These are phyloP conservation scores for Microascus cirrosus DNA, from an alignment of 2,329 filamentous ascomycete genomes.

Conservation along the genomic window DNA sequence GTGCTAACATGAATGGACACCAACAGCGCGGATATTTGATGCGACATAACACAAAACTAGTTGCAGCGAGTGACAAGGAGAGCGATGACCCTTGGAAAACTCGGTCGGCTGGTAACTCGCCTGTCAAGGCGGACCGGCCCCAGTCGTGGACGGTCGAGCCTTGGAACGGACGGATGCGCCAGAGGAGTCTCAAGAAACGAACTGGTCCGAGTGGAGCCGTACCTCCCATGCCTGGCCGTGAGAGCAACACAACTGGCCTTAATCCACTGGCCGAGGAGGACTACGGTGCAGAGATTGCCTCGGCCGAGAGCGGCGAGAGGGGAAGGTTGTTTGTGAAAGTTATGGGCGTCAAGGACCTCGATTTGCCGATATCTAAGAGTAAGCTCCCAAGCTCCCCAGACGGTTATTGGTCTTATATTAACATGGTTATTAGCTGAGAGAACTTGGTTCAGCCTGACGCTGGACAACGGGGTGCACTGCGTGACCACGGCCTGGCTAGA, in stretches of 20 bases:
- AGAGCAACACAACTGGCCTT: conserved; percentile 62
- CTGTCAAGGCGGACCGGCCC: conserved; percentile 65
- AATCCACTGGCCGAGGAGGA: conserved; percentile 62
- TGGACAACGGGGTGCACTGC: conserved; percentile 97
- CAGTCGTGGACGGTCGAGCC: conserved; percentile 96
- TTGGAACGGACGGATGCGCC: conserved; percentile 75
- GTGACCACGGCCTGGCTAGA: conserved; percentile 96
- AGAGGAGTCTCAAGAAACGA: conserved; percentile 50
- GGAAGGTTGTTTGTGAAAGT: conserved; percentile 96
- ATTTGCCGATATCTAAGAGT: conserved; percentile 85
- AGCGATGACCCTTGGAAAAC: conserved; percentile 41
- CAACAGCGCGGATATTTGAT: conserved; percentile 95
- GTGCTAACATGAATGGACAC: conserved; percentile 52
- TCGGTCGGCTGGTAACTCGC: conserved; percentile 56
- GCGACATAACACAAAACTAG: conserved; percentile 96
- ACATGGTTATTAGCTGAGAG: conserved; percentile 40
- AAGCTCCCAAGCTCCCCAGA: conserved; percentile 24
- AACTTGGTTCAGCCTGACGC: conserved; percentile 86
- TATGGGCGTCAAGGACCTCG: conserved; percentile 92
- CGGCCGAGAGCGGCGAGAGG: conserved; percentile 73
- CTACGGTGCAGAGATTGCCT: conserved; percentile 38
- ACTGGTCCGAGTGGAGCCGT: conserved; percentile 41
- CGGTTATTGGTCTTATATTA: not conserved
- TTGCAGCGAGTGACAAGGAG: conserved; percentile 77
- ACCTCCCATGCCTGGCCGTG: conserved; percentile 78